A percentile compares a stretch with the other conserved stretches of the same genome.
These are phyloP conservation scores for Elsinoe ampelina DNA, from an alignment of 2,329 filamentous ascomycete species.

Conservation along the genomic window DNA sequence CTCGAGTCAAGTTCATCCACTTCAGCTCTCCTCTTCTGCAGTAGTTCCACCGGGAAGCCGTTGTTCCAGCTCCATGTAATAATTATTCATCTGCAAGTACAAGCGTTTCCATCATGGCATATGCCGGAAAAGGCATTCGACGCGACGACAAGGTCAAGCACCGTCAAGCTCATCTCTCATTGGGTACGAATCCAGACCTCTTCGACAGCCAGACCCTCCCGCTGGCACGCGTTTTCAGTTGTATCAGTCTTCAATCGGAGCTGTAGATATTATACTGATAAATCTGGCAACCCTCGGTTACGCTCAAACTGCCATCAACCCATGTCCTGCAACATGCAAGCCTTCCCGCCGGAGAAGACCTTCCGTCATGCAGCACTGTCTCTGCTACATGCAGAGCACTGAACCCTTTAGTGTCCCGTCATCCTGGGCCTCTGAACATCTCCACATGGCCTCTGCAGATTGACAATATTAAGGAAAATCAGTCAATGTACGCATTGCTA, in stretches of 20 bases:
- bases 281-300: background rate
- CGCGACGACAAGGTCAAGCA: background rate
- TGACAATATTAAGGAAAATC: too few species aligned
- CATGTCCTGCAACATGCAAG: constrained; percentile 7
- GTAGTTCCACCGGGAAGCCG: constrained; percentile 3
- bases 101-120: background rate
- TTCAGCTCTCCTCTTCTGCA: constrained; percentile 1
- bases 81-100: background rate
- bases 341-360: constrained; percentile 8
- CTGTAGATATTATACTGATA: background rate
- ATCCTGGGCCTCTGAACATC: too few species aligned
- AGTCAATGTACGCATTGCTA: too few species aligned
- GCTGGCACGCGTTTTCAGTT: background rate
- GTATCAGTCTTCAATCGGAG: background rate
- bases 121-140: background rate
- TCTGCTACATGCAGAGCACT: constrained; percentile 10
- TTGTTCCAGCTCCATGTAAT: constrained; percentile 1
- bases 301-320: background rate
- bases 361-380: background rate
- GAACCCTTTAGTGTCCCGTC: background rate
- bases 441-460: too few species aligned
- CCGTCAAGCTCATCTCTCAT: background rate
- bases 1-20: background rate
- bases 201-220: background rate
- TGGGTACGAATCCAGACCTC: too few species aligned